Percentiles rank a stretch among this genome's conserved stretches.
Conservation (phyloP, 1,284 basidiomycete species). For the Apiotrichum domesticum region DNA sequence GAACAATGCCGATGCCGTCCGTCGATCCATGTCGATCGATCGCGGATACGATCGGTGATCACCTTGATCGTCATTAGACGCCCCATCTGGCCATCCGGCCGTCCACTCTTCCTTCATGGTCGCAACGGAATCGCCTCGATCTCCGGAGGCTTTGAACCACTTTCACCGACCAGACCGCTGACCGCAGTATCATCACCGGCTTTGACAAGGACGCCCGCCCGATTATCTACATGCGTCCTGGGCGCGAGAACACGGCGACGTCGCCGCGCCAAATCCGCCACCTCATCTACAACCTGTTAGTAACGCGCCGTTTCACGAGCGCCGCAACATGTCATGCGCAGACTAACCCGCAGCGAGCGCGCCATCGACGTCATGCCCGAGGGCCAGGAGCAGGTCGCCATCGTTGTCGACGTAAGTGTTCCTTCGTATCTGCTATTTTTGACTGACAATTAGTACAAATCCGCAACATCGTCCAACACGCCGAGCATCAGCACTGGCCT, state of each 20-base stretch:
- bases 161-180: neutral
- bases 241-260: conserved; percentile 70
- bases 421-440: neutral
- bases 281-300: conserved; percentile 72
- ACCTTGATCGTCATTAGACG: too few species aligned
- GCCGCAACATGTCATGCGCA: neutral
- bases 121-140: too few species aligned
- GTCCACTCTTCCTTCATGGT: too few species aligned
- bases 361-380: conserved; percentile 78
- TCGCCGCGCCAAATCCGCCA: conserved; percentile 70
- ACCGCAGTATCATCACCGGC: conserved; percentile 64
- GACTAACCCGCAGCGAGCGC: conserved; percentile 57
- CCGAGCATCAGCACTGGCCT: conserved; percentile 70
- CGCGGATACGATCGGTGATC: too few species aligned
- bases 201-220: conserved; percentile 76
- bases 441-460: neutral
- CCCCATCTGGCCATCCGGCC: too few species aligned
- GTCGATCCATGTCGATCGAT: too few species aligned
- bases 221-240: conserved; percentile 76
- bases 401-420: conserved; percentile 60
- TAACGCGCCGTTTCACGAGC: neutral
- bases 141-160: too few species aligned
- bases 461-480: conserved; percentile 67
- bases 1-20: too few species aligned
- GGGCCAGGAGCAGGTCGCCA: conserved; percentile 70